Percentiles rank a stretch among this genome's conserved stretches.
phyloP scores from a whole-genome alignment of 805 yeast genomes.

The Wickerhamia fluorescens region DNA sequence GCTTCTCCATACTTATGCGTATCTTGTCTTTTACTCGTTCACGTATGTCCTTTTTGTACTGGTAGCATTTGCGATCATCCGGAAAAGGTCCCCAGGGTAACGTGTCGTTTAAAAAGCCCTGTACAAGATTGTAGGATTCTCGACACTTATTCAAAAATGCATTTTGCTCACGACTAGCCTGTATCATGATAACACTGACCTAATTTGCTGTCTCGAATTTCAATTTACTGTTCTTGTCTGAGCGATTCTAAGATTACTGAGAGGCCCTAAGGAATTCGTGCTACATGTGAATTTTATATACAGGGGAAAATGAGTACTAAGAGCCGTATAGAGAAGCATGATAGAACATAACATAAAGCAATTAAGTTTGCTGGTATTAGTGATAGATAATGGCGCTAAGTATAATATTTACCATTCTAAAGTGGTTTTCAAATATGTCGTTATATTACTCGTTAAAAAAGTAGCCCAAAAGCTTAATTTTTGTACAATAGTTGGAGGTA shows the following conservation, averaged over 20 bases:
- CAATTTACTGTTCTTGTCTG: too few relatives aligned
- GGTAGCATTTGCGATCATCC: conserved; percentile 11
- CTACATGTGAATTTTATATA: too few relatives aligned
- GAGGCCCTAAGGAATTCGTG: too few relatives aligned
- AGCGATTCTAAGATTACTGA: too few relatives aligned
- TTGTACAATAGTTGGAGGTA: conserved; percentile 64
- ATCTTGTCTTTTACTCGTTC: conserved; percentile 22
- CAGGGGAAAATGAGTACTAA: too few relatives aligned
- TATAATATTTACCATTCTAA: too few relatives aligned
- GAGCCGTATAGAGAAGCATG: too few relatives aligned
- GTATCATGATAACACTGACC: conserved; percentile 1
- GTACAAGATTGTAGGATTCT: conserved; percentile 26
- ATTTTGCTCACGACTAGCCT: conserved; percentile 4
- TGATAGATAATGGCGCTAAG: too few relatives aligned
- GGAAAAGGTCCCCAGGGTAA: conserved; percentile 21
- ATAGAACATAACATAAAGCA: too few relatives aligned
- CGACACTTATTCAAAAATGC: conserved; percentile 16
- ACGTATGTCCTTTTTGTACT: conserved; percentile 15
- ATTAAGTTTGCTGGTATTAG: too few relatives aligned
- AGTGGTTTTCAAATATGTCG: background rate
- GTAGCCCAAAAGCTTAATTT: background rate
- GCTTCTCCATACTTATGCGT: conserved; percentile 18
- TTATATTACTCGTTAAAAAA: background rate
- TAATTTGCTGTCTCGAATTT: too few relatives aligned
- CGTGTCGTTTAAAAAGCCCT: conserved; percentile 21